Conservation (phyloP, 2,329 filamentous ascomycete genomes). For the Aureobasidium vineae region DNA sequence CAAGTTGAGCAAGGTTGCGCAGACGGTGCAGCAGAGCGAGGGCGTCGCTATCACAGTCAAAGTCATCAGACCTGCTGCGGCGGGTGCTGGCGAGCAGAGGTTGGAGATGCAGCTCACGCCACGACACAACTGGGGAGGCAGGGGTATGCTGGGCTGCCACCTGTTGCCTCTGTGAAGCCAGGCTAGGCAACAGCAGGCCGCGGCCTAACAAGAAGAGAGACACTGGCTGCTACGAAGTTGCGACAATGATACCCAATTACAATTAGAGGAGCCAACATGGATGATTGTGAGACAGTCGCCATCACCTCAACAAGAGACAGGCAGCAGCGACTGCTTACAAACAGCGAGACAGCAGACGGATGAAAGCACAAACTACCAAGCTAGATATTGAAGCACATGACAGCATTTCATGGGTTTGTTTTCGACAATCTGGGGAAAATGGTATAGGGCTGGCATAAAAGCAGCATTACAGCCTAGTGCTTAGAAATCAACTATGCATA, state of each 20-base stretch:
- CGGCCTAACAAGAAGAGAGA: background rate
- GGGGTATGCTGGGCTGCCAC: conserved; percentile 87
- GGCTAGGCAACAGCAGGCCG: background rate
- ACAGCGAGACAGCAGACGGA: background rate
- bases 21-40: conserved; percentile 86
- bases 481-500: conserved; percentile 18
- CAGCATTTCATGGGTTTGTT: background rate
- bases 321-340: background rate
- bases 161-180: conserved; percentile 69
- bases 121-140: conserved; percentile 80
- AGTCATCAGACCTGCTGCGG: conserved; percentile 58
- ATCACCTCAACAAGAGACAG: background rate
- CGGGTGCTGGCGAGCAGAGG: conserved; percentile 59
- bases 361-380: background rate
- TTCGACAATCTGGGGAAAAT: background rate
- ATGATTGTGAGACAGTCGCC: background rate
- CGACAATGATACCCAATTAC: conserved; percentile 4
- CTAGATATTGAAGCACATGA: background rate
- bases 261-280: background rate
- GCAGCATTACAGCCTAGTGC: conserved; percentile 21
- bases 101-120: conserved; percentile 72
- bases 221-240: background rate
- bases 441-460: conserved; percentile 19
- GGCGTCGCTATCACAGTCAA: conserved; percentile 70
- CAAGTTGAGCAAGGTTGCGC: conserved; percentile 77